Evolutionary conservation across 495 filamentous ascomycete genomes (phyloP), one percentile per base, ranked within the genome.

Genomic region (Penicillium macrosclerotiorum): DNA sequence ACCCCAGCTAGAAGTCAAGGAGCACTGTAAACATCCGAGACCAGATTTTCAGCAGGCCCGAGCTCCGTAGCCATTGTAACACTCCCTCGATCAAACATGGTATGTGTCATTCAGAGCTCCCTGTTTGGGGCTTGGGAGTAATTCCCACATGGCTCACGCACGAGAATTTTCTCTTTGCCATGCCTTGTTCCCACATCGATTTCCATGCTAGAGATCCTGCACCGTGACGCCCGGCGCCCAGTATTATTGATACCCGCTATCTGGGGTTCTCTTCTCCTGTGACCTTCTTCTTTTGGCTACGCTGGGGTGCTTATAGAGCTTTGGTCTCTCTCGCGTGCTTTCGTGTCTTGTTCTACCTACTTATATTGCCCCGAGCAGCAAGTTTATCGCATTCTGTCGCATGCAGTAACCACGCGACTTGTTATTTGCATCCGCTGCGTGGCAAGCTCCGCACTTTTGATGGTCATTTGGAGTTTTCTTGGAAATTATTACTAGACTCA

Each of bases 101-200:
- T 52, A 56, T 50, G 56, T 59, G 49, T 56, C 54, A 58, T 42
- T 37, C 40, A 29, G 30, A 23, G n/a, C 24, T 13, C 7, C 5
- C 7, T 14, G 8, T 14, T 5, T 12, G 30, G 30, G 13, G 13
- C 5, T 26, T n/a, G 25, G 25, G 25, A 11, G 25, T 5, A 22
- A 17, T 34, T 40, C 30, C 52, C 52, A 55, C 49, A 53, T 56
- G 56, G 52, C 47, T 49, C 25, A 36, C 38, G 42, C 18, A 22
- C 35, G 39, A 48, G 37, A 52, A 53, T 41, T 51, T 35, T 35
- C 42, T 45, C 40, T n/a, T 37, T 3, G 49, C 54, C 48, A 59
- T 49, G 55, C 52, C 52, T 55, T 59, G 41, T 45, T 52, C 52
- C 56, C 56, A 59, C 48, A 52, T 42, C 55, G 27, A 32, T 47